These are phyloP conservation scores for Suhomyces vadensis DNA, from an alignment of 805 yeast species.

Conservation along the genomic window DNA sequence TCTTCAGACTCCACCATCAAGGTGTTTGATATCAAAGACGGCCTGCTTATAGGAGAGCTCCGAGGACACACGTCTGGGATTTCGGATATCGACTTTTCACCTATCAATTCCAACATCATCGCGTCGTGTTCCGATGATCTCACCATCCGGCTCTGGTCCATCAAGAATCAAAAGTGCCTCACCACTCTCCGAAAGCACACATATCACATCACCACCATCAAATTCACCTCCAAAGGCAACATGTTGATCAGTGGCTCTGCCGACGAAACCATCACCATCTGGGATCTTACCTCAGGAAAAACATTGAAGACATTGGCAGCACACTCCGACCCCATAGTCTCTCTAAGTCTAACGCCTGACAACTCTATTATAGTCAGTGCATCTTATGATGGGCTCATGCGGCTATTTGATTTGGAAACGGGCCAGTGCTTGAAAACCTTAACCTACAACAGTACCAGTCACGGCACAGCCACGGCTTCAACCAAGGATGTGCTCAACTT, in stretches of 20 bases:
- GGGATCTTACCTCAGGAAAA: slow-evolving; percentile 78
- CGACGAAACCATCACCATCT: slow-evolving; percentile 86
- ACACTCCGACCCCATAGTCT: slow-evolving; percentile 86
- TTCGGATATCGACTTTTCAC: slow-evolving; percentile 76
- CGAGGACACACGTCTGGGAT: slow-evolving; percentile 70
- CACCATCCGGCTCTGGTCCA: slow-evolving; percentile 73
- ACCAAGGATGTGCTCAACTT: slow-evolving; percentile 48
- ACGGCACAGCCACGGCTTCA: slow-evolving; percentile 60
- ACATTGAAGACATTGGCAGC: slow-evolving; percentile 82
- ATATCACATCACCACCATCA: slow-evolving; percentile 73
- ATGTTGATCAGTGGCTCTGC: slow-evolving; percentile 78
- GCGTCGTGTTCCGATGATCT: slow-evolving; percentile 89
- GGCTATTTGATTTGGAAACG: slow-evolving; percentile 82
- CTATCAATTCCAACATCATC: slow-evolving; percentile 60
- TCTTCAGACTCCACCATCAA: slow-evolving; percentile 31
- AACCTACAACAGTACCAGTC: slow-evolving; percentile 69
- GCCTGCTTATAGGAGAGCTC: slow-evolving; percentile 33
- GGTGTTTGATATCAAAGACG: slow-evolving; percentile 26
- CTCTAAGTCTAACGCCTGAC: slow-evolving; percentile 72
- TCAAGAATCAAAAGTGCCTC: slow-evolving; percentile 50
- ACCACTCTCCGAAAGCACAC: slow-evolving; percentile 73
- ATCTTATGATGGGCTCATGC: slow-evolving; percentile 86
- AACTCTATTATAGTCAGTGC: slow-evolving; percentile 84
- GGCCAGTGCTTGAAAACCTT: slow-evolving; percentile 92
- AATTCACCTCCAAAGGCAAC: slow-evolving; percentile 74